Evolutionary conservation across 305 asterid species (phyloP), one percentile per base, ranked within the genome.

Genomic region (Petunia hybrid): DNA sequence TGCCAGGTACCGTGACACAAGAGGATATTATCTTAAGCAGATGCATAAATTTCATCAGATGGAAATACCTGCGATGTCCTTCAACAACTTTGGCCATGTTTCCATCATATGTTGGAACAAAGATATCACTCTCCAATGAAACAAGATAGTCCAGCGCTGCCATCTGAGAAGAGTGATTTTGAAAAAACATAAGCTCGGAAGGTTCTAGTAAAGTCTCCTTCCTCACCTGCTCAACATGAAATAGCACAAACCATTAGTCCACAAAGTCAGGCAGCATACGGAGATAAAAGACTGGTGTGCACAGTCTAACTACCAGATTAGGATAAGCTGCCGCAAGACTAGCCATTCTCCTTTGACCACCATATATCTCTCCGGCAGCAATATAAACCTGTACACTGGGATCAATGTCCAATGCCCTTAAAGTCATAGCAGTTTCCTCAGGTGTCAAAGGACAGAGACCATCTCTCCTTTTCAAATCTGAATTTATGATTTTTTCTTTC

Each of bases 31-130:
- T 56, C 8, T 73, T 48, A 1, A 48, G 78, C 45, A 51, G 35
- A 35, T 35, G 35, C 35, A 2, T 63, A 78, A 61, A 77, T 31
- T 73, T 46, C 22, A 68, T 82, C 45, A 41, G 31, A 66, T 42
- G 64, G 45, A 43, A 82, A 73, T 85, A 91, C 97, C 97, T 91
- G 85, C 97, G 97, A 87, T 93, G 97, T 31, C 97, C 97, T 88
- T 90, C 97, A 61, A 93, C 97, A 59, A 93, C 97, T 88, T 89
- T 93, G 83, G 97, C 97, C 97, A 93, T 93, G 83, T 93, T 93
- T 55, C 97, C 97, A 68, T 92, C 97, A 74, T 93, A 93, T 5
- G 97, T 93, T 63, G 97, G 97, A 73, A 91, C 90, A 82, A 93
- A 93, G 51, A 93, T 89, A 82, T 93, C 94, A 67, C 97, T 93